phyloP scores from a whole-genome alignment of 2,329 filamentous ascomycete genomes.

The Lecanicillium sp. region DNA sequence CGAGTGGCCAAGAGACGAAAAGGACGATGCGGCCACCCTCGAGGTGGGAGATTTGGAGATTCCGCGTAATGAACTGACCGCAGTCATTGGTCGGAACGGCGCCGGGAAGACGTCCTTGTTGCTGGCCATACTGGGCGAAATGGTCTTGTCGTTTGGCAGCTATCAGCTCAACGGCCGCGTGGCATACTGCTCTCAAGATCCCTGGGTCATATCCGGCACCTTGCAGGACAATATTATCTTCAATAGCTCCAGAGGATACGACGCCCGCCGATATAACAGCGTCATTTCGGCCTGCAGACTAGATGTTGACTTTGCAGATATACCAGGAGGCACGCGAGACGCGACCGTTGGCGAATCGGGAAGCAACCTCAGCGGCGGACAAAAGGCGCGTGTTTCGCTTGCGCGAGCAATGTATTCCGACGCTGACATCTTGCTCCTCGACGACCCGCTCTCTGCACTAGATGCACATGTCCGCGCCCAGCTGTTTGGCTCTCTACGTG shows the following conservation, averaged over 20 bases:
- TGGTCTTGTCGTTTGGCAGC: not conserved
- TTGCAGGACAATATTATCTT: conserved; percentile 5
- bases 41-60: conserved; percentile 1
- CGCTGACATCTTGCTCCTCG: conserved; percentile 6
- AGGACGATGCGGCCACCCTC: not conserved
- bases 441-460: conserved; percentile 4
- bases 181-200: conserved; percentile 5
- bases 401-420: conserved; percentile 6
- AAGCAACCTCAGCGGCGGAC: conserved; percentile 5
- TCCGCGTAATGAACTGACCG: not conserved
- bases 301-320: conserved; percentile 3
- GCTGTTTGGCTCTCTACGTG: not conserved
- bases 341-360: conserved; percentile 6
- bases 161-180: conserved; percentile 3
- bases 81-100: conserved; percentile 4
- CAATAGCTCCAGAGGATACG: conserved; percentile 2
- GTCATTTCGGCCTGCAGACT: conserved; percentile 2
- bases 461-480: conserved; percentile 6
- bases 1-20: conserved; percentile 2
- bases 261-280: not conserved
- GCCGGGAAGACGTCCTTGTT: conserved; percentile 5
- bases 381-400: conserved; percentile 3
- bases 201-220: conserved; percentile 1
- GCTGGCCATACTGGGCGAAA: conserved; percentile 6
- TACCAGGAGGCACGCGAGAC: conserved; percentile 1